Conservation (phyloP, 73 alveolate species). For the Paramecium caudatum region DNA sequence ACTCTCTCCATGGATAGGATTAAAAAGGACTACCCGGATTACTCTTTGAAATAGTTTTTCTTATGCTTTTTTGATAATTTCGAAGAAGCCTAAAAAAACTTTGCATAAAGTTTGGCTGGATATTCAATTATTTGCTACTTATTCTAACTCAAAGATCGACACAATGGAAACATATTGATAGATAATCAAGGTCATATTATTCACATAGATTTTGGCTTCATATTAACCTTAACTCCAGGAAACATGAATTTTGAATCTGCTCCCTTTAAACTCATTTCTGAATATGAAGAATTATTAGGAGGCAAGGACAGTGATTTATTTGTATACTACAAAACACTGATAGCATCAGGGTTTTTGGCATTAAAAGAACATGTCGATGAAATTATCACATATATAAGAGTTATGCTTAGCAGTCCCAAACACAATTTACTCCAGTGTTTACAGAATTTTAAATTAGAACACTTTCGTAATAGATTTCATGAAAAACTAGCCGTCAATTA, state of each 20-base stretch:
- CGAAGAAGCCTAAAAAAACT: constrained; percentile 97
- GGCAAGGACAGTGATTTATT: constrained; percentile 52
- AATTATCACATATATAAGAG: background rate
- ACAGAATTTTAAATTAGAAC: background rate
- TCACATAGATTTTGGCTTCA: constrained; percentile 98
- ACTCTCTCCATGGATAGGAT: constrained; percentile 96
- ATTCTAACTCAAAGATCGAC: constrained; percentile 97
- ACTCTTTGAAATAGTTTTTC: constrained; percentile 84
- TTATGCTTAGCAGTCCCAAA: background rate
- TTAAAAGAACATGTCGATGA: background rate
- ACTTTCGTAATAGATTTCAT: constrained; percentile 2
- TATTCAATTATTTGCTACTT: constrained; percentile 97
- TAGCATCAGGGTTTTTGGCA: constrained; percentile 38
- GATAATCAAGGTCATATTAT: constrained; percentile 96
- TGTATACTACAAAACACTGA: constrained; percentile 5
- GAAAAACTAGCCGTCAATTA: background rate
- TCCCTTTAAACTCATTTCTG: constrained; percentile 95
- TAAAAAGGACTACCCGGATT: constrained; percentile 86
- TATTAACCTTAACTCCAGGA: constrained; percentile 96
- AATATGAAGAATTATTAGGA: constrained; percentile 54
- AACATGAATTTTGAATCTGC: constrained; percentile 97
- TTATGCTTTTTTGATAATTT: constrained; percentile 85
- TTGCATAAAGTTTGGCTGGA: constrained; percentile 99
- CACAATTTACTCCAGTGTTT: background rate
- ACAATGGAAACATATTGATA: constrained; percentile 95